These are phyloP conservation scores for Phytophthora colocasiae DNA, from an alignment of 352 stramenopile species.

Conservation along the genomic window DNA sequence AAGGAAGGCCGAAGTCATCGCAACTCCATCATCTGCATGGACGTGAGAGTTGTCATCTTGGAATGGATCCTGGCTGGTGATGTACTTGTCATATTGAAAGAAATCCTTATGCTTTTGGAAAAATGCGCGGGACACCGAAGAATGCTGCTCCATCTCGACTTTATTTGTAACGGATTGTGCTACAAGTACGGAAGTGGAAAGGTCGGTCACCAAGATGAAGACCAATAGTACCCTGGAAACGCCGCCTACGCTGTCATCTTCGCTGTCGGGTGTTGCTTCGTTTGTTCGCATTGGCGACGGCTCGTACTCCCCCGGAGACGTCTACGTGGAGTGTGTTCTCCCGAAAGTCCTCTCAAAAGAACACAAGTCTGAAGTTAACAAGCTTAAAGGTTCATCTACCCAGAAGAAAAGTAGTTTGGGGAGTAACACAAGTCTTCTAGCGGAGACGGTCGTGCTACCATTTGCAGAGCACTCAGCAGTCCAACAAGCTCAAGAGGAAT, in stretches of 20 bases:
- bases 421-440: constrained; percentile 23
- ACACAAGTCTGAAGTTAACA: constrained; percentile 22
- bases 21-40: constrained; percentile 3
- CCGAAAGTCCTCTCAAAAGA: constrained; percentile 42
- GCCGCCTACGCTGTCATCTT: constrained; percentile 33
- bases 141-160: constrained; percentile 17
- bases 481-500: constrained; percentile 66
- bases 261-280: constrained; percentile 29
- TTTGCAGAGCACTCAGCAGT: constrained; percentile 62
- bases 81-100: constrained; percentile 71
- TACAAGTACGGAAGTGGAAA: constrained; percentile 14
- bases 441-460: constrained; percentile 44
- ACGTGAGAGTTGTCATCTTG: constrained; percentile 6
- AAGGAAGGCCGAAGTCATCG: constrained; percentile 46
- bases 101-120: constrained; percentile 67
- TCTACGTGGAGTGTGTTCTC: constrained; percentile 68
- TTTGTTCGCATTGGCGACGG: constrained; percentile 60
- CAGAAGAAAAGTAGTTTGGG: constrained; percentile 25
- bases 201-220: constrained; percentile 31
- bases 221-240: constrained; percentile 25
- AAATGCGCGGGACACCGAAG: constrained; percentile 43
- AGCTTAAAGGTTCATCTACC: constrained; percentile 12
- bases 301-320: constrained; percentile 63
- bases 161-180: neutral
- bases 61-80: constrained; percentile 38